phyloP scores from a whole-genome alignment of 192 early-diverging fungal genomes.

The Gigaspora rosea region DNA sequence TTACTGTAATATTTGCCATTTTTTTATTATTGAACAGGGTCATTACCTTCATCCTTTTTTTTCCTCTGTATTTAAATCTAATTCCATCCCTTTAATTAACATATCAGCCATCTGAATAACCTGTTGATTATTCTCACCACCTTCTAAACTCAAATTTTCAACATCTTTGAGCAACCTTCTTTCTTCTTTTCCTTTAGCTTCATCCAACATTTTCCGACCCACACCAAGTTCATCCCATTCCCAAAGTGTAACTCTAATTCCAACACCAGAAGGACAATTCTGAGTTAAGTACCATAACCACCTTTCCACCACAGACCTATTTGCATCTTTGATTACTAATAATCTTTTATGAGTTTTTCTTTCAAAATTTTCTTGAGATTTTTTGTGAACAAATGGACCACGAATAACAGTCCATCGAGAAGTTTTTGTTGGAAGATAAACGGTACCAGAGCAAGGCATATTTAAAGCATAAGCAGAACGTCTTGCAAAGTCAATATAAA shows the following conservation, averaged over 20 bases:
- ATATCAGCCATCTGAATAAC: conserved; percentile 1
- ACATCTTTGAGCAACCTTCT: conserved; percentile 33
- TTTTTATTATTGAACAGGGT: too few relatives aligned
- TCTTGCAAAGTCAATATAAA: conserved; percentile 82
- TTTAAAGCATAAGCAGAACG: conserved; percentile 74
- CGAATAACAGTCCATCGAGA: conserved; percentile 85
- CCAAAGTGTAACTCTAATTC: conserved; percentile 74
- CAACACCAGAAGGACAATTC: conserved; percentile 84
- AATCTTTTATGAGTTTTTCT: conserved; percentile 82
- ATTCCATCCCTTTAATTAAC: conserved; percentile 13
- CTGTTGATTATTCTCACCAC: background rate
- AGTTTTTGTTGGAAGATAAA: conserved; percentile 72
- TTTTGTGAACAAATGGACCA: conserved; percentile 95
- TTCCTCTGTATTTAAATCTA: background rate
- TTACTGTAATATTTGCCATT: too few relatives aligned
- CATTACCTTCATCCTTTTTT: background rate
- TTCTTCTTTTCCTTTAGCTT: conserved; percentile 36
- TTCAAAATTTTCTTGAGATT: conserved; percentile 96
- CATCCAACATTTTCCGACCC: conserved; percentile 42
- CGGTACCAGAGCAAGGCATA: conserved; percentile 70
- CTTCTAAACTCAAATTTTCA: background rate
- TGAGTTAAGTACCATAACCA: conserved; percentile 80
- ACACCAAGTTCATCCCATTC: conserved; percentile 65
- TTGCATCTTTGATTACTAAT: conserved; percentile 78
- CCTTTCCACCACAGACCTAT: conserved; percentile 69